Base-by-base conservation (phyloP, 495 filamentous ascomycete genomes). In the Aspergillus asperescens region DNA sequence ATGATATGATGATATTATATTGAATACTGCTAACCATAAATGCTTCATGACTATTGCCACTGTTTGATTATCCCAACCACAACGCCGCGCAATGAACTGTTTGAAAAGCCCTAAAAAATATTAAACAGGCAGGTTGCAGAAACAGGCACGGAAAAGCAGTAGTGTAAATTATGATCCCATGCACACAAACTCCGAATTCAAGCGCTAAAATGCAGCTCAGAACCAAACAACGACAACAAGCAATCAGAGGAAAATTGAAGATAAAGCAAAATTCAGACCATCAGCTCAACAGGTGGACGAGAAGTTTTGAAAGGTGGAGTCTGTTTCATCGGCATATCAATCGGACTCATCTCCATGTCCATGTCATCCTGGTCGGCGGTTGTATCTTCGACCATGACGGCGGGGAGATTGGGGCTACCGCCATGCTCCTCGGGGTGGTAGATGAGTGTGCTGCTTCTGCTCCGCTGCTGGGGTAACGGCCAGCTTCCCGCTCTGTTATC, bases 321-420 rank as follows among this genome's bases (percentile, higher is more conserved):
- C 55, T 81, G 79, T 65, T 66, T 79, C 40, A 67, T 48, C 54
- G 67, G 69, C 57, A 60, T 70, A 47, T 72, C 77, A 48, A 72
- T 65, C 0, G 70, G 70, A 18, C 72, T 78, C 64, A 68, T 60
- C 3, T 69, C 73, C 15, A 57, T 61, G 52, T 76, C 69, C 64
- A 50, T 29, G 22, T 64, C 68, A 20, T 66, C 68, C 12, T 76
- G 74, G 28, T 69, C 77, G 43, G 84, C 78, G 22, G 81, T 94
- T 61, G 86, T 88, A 70, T 97, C 94, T 62, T 94, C 88, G 5
- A 98, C 90, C 56, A 88, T 83, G 22, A 98, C 95, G 9, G 87
- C 88, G 0, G 93, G 93, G 54, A 98, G 66, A 61, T 83, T 77
- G 9, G 88, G 87, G 63, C 81, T 88, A 47, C 79, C 73, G 3